phyloP scores from a whole-genome alignment of 2,329 filamentous ascomycete species.

The Ploettnerulaceae sp. region DNA sequence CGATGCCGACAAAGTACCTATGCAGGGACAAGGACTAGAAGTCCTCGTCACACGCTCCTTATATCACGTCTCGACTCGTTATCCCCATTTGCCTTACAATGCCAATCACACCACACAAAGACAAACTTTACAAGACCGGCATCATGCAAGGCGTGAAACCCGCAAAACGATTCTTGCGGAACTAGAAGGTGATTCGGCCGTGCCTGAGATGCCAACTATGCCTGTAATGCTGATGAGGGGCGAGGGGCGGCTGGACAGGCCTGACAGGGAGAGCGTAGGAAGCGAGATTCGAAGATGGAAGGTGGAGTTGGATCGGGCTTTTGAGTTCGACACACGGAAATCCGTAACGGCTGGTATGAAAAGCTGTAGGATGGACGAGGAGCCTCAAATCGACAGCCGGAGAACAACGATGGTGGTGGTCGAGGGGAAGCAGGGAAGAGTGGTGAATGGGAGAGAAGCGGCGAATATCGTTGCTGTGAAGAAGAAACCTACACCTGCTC shows the following conservation, averaged over 20 bases:
- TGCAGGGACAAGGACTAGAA: neutral
- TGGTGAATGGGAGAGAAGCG: slow-evolving; percentile 10
- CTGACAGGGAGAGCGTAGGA: neutral
- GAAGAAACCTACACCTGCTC: neutral
- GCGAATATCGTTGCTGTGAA: slow-evolving; percentile 13
- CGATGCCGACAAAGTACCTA: slow-evolving; percentile 6
- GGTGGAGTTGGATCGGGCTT: neutral
- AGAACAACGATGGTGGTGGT: slow-evolving; percentile 4
- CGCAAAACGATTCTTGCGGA: slow-evolving; percentile 11
- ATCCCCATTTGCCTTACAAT: neutral
- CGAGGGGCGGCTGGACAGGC: neutral
- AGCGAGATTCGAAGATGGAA: neutral
- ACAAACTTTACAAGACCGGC: slow-evolving; percentile 2
- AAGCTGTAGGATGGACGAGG: neutral
- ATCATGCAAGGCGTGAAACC: slow-evolving; percentile 1
- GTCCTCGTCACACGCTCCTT: neutral
- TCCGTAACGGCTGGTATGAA: no score
- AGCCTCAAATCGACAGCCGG: neutral
- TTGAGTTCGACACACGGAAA: slow-evolving; percentile 1
- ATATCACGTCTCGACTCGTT: neutral
- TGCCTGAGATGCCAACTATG: neutral
- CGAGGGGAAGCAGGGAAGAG: slow-evolving; percentile 4
- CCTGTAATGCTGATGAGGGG: neutral
- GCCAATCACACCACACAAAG: neutral
- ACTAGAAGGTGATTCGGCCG: slow-evolving; percentile 14